Base-by-base conservation (phyloP, 768 basidiomycete species). In the Strobilomyces echinocephalus region DNA sequence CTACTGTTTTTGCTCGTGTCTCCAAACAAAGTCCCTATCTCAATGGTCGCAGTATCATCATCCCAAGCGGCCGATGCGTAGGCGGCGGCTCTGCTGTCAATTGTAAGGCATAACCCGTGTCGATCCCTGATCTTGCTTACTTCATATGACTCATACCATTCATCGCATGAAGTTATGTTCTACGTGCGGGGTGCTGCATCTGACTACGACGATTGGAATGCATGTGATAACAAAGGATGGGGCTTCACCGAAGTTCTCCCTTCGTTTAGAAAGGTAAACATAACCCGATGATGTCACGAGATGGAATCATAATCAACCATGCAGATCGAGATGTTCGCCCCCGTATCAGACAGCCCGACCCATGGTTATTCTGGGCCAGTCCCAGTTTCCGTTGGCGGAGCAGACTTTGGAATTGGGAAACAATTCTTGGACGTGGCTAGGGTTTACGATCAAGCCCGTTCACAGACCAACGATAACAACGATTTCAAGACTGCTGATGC, bases 1-100 rank as follows among this genome's bases (percentile, higher is more conserved):
- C 73, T 24, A 77, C 78, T 0, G 71, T 84, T 47, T 75, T 74
- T 1, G 70, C 73, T 55, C 73, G 83, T 51, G 50, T 47, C 2
- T 60, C 59, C 5, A 67, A 69, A 18, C 71, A 74, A 6, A 77
- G 76, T 58, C 69, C 70, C 0, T 77, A 73, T 49, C 65, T 76
- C 40, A 65, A 71, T 4, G 79, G 76, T 11, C 81, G 85, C 7
- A 58, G 70, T 6, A 60, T 70, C 6, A 39, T 79, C 35, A 75
- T 82, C 4, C 72, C 76, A 0, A 62, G 71, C 31, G 84, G 79
- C 0, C 74, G 78, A 42, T 78, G 75, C 41, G 58, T 87, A 4
- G 85, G 85, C 9, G 85, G 85, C 11, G 84, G 84, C 1, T 84
- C 83, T 1, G 69, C 73, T 50, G 75, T 86, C 16, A 87, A 85